Conservation (phyloP, 192 early-diverging fungal species). For the Entomortierella beljakovae region DNA sequence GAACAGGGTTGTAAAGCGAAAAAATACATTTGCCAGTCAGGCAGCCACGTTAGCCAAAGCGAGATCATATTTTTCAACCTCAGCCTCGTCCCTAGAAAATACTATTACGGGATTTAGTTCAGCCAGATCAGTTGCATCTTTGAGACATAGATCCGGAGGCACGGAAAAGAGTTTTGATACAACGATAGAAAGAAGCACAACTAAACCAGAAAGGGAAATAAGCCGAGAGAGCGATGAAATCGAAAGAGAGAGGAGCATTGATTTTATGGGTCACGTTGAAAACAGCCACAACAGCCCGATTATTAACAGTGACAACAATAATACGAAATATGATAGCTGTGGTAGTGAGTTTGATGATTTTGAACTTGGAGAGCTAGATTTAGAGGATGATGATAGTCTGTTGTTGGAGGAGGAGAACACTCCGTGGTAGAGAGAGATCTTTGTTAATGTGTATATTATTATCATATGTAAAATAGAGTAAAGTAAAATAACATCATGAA, state of each 20-base stretch:
- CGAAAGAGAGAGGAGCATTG: too few species aligned
- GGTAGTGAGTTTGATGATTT: constrained; percentile 10
- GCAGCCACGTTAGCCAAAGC: neutral
- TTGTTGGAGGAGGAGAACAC: neutral
- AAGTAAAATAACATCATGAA: too few species aligned
- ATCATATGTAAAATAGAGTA: too few species aligned
- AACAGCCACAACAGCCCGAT: neutral
- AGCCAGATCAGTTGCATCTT: neutral
- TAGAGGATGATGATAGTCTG: constrained; percentile 6
- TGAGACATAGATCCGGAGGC: neutral
- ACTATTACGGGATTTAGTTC: neutral
- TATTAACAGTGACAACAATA: neutral
- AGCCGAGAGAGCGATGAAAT: too few species aligned
- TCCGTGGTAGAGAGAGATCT: constrained; percentile 1
- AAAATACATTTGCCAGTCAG: neutral
- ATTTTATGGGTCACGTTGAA: neutral
- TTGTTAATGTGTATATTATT: neutral
- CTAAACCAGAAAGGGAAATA: neutral
- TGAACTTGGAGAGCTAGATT: constrained; percentile 10
- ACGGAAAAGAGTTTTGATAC: neutral
- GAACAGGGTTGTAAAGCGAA: neutral
- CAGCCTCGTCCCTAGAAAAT: neutral
- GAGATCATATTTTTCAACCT: neutral
- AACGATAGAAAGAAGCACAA: neutral
- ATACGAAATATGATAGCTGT: neutral